Conservation (phyloP, 805 yeast genomes). For the Ogataea salicorniae region DNA sequence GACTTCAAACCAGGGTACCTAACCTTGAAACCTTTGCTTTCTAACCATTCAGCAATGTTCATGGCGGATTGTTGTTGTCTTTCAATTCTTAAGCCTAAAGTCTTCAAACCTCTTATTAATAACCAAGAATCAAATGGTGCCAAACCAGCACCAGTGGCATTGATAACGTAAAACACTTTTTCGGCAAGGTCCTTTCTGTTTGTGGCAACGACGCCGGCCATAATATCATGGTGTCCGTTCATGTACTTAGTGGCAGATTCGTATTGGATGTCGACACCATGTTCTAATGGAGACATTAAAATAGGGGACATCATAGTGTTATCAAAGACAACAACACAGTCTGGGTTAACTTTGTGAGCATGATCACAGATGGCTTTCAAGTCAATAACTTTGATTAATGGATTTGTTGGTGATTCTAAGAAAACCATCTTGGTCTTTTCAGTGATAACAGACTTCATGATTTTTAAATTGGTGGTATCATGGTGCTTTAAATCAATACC, state of each 20-base stretch:
- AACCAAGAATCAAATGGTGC: conserved; percentile 94
- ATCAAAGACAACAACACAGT: conserved; percentile 75
- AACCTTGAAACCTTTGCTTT: conserved; percentile 63
- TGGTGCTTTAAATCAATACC: conserved; percentile 66
- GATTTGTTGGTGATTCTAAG: conserved; percentile 91
- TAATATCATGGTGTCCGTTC: conserved; percentile 92
- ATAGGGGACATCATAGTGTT: conserved; percentile 97
- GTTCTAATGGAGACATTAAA: conserved; percentile 75
- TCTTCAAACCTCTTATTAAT: conserved; percentile 80
- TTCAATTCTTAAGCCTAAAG: conserved; percentile 79
- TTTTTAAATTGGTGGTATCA: conserved; percentile 71
- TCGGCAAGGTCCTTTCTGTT: conserved; percentile 60
- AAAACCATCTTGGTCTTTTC: conserved; percentile 68
- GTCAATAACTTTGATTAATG: conserved; percentile 83
- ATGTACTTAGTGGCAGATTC: conserved; percentile 91
- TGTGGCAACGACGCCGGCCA: conserved; percentile 90
- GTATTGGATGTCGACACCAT: conserved; percentile 87
- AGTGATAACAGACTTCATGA: conserved; percentile 52
- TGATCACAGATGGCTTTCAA: conserved; percentile 58
- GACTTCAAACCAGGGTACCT: conserved; percentile 80
- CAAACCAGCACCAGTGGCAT: conserved; percentile 86
- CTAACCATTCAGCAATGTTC: conserved; percentile 69
- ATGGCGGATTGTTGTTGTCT: conserved; percentile 81
- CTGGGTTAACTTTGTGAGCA: conserved; percentile 65
- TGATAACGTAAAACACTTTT: conserved; percentile 67